A percentile compares a stretch with the other conserved stretches of the same genome.
Evolutionary conservation across 106 monocot species (phyloP).

Genomic region (Platanthera zijinensis): DNA sequence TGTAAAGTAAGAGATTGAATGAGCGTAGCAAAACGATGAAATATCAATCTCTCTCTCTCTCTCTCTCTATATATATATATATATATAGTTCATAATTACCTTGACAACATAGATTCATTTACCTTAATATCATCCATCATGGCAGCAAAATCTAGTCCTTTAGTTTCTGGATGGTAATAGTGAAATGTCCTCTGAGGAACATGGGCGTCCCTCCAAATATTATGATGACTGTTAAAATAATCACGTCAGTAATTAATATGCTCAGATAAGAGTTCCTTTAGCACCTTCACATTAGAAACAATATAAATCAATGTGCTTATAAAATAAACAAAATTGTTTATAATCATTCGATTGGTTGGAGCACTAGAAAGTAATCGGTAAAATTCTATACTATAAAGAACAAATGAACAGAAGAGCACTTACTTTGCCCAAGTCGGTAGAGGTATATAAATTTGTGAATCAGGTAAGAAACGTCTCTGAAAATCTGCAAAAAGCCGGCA

Average conservation of each 20-base stretch:
- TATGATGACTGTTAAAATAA: constrained; percentile 70
- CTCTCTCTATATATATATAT: too few relatives aligned
- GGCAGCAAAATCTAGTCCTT: constrained; percentile 77
- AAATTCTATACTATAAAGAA: background rate
- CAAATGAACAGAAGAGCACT: constrained; percentile 12
- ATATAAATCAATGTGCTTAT: background rate
- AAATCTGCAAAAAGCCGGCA: constrained; percentile 97
- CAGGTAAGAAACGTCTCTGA: constrained; percentile 77
- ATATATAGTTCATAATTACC: too few relatives aligned
- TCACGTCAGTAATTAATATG: background rate
- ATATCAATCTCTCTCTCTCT: too few relatives aligned
- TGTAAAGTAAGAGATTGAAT: too few relatives aligned
- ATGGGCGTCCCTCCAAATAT: constrained; percentile 98
- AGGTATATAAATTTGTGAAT: constrained; percentile 95
- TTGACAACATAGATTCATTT: background rate
- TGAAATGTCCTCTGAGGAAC: constrained; percentile 86
- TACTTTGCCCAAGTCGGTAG: constrained; percentile 95
- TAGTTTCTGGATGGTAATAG: constrained; percentile 89
- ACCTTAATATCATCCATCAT: constrained; percentile 93
- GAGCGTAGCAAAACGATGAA: too few relatives aligned
- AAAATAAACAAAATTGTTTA: background rate
- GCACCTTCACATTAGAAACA: background rate
- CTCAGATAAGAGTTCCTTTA: background rate
- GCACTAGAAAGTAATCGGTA: too few relatives aligned
- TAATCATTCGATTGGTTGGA: background rate